phyloP scores from a whole-genome alignment of 306 rosid genomes.

The Astragalus membranaceus region DNA sequence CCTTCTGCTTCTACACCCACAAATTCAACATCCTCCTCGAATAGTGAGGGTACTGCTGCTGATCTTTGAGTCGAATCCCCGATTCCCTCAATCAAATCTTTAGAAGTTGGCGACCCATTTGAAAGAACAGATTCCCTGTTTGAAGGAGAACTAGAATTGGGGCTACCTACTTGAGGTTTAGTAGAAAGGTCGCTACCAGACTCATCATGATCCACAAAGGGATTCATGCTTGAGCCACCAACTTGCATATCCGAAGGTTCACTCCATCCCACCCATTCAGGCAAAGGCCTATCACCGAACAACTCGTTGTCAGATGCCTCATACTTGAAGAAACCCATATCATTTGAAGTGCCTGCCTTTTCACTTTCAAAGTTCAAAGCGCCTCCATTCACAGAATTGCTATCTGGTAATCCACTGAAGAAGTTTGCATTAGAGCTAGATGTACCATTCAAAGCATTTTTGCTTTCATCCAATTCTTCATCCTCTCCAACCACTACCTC shows the following conservation, averaged over 20 bases:
- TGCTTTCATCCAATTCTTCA: conserved; percentile 59
- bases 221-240: conserved; percentile 64
- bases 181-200: conserved; percentile 28
- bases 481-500: conserved; percentile 93
- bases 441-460: conserved; percentile 42
- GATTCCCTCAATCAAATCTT: conserved; percentile 38
- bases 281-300: conserved; percentile 72
- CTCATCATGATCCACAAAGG: conserved; percentile 63
- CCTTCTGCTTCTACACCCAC: conserved; percentile 95
- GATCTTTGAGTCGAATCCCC: conserved; percentile 47
- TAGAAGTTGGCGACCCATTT: conserved; percentile 56
- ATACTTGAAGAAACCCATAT: conserved; percentile 80
- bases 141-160: conserved; percentile 36
- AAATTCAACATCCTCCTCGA: conserved; percentile 94
- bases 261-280: conserved; percentile 95
- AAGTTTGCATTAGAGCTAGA: conserved; percentile 50
- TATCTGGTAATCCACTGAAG: conserved; percentile 41
- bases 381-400: conserved; percentile 40
- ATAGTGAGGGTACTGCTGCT: conserved; percentile 63
- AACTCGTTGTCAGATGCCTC: conserved; percentile 58
- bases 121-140: conserved; percentile 43
- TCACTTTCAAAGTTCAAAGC: conserved; percentile 39
- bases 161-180: conserved; percentile 36
- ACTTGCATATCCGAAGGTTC: conserved; percentile 68
- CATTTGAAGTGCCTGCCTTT: conserved; percentile 42